Base-by-base conservation (phyloP, 148 eudicot species). In the Rhododendron vialii region DNA sequence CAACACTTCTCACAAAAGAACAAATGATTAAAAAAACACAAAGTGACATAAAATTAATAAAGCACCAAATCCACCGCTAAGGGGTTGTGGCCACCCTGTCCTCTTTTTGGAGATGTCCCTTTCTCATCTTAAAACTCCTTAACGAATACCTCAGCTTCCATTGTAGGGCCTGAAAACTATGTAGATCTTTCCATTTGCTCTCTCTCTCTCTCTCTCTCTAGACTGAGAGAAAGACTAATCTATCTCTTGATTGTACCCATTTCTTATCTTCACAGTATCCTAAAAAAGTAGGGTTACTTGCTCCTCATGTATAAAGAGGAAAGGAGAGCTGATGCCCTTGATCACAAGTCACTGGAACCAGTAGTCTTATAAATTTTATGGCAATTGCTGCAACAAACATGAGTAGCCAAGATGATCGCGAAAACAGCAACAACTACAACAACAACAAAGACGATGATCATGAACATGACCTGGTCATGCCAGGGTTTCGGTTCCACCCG, bases 401-500 rank as follows among this genome's bases (percentile, higher is more conserved):
- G 76, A 71, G 76, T 5, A 30, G 41, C 41, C 14, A 30, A 55
- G 81, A n/a, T 14, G 50, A 75, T 86, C 89, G 94, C 92, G 95
- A 95, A 93, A 92, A 90, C 92, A 92, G 89, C 91, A 45, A 78
- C 94, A 89, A 86, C 89, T 83, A 86, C 74, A 55, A 81, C 47
- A 41, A 63, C 73, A 88, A 12, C 88, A 88, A 75, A 1, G 80
- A 82, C 38, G 85, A 84, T 7, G 88, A 92, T 0, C 95, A 94
- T 78, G 91, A 92, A 35, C 98, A 95, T 84, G 98, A 96, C 88
- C 87, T 91, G 89, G 98, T 96, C 51, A 96, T 96, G 98, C 98
- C 98, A 0, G 98, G 98, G 7, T 96, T 95, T 73, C 96, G 98
- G 3, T 96, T 96, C 85, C 96, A 94, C 79, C 98, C 98, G 0